Percentiles rank a stretch among this genome's conserved stretches.
These are phyloP conservation scores for Amanita polypyramis DNA, from an alignment of 768 basidiomycete genomes.

Conservation along the genomic window DNA sequence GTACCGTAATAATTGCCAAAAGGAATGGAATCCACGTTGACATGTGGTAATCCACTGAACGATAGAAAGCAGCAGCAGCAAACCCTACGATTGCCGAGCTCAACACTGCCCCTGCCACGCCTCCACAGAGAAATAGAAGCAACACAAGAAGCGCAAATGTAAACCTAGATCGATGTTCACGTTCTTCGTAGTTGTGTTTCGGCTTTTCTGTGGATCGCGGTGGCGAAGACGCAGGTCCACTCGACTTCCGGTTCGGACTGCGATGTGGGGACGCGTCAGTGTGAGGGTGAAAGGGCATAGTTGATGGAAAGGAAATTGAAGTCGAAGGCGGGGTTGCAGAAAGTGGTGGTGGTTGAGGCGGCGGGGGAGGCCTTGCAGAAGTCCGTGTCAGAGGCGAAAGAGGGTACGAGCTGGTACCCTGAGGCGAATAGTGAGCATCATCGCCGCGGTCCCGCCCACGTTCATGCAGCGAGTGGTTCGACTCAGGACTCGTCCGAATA, in stretches of 20 bases:
- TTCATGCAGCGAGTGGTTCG: not conserved
- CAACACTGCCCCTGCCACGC: conserved; percentile 36
- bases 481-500: not conserved
- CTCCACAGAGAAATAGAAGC: conserved; percentile 27
- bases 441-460: not conserved
- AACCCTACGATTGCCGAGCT: conserved; percentile 37
- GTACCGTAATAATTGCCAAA: conserved; percentile 30
- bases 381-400: conserved; percentile 4
- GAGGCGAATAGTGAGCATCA: too few relatives aligned
- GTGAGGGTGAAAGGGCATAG: not conserved
- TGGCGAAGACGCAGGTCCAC: not conserved
- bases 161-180: conserved; percentile 33
- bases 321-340: conserved; percentile 7
- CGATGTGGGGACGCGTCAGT: not conserved
- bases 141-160: conserved; percentile 38
- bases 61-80: conserved; percentile 33
- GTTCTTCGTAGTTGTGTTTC: conserved; percentile 9
- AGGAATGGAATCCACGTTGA: conserved; percentile 45
- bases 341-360: conserved; percentile 8
- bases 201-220: not conserved
- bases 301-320: conserved; percentile 1
- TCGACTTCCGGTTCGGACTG: not conserved
- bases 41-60: conserved; percentile 35
- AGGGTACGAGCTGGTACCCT: not conserved
- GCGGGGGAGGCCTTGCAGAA: not conserved